Evolutionary conservation across 495 filamentous ascomycete species (phyloP).

Genomic region (Friedmanniomyces endolithicus): DNA sequence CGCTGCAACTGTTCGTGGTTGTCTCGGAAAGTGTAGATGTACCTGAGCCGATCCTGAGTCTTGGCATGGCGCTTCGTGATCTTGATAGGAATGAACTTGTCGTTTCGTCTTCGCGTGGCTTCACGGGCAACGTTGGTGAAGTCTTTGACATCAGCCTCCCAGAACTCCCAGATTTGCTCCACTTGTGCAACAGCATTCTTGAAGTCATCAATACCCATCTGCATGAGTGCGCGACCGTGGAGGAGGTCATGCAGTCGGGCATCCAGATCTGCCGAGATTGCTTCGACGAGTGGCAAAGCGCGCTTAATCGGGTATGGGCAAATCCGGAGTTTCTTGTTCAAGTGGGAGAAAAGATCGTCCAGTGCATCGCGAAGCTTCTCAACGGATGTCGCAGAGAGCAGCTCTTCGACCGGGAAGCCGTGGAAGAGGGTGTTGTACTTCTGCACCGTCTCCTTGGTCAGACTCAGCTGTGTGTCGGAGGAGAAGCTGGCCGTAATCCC

Average conservation of each 20-base stretch:
- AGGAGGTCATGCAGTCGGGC: conserved; percentile 71
- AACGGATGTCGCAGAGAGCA: conserved; percentile 81
- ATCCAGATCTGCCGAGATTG: conserved; percentile 92
- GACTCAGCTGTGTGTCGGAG: conserved; percentile 87
- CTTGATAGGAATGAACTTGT: conserved; percentile 98
- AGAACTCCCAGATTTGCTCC: conserved; percentile 73
- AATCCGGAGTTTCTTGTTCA: conserved; percentile 93
- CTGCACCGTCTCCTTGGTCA: conserved; percentile 86
- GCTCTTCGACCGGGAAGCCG: conserved; percentile 90
- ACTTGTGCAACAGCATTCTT: conserved; percentile 68
- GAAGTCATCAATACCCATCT: conserved; percentile 85
- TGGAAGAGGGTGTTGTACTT: conserved; percentile 98
- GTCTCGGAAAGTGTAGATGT: conserved; percentile 83
- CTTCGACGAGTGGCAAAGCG: conserved; percentile 86
- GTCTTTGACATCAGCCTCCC: conserved; percentile 93
- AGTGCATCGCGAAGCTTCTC: conserved; percentile 85
- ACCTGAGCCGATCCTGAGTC: conserved; percentile 78
- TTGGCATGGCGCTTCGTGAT: conserved; percentile 70
- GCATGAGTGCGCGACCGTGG: conserved; percentile 74
- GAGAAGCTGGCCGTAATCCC: conserved; percentile 92
- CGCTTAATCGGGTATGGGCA: conserved; percentile 87
- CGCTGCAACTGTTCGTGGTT: conserved; percentile 95
- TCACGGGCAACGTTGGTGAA: conserved; percentile 96
- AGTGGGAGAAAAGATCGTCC: conserved; percentile 72
- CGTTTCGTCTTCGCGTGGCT: conserved; percentile 75